Percentiles rank a stretch among this genome's conserved stretches.
Evolutionary conservation across 139 green algal genomes (phyloP).

Genomic region (Pleodorina starrii): DNA sequence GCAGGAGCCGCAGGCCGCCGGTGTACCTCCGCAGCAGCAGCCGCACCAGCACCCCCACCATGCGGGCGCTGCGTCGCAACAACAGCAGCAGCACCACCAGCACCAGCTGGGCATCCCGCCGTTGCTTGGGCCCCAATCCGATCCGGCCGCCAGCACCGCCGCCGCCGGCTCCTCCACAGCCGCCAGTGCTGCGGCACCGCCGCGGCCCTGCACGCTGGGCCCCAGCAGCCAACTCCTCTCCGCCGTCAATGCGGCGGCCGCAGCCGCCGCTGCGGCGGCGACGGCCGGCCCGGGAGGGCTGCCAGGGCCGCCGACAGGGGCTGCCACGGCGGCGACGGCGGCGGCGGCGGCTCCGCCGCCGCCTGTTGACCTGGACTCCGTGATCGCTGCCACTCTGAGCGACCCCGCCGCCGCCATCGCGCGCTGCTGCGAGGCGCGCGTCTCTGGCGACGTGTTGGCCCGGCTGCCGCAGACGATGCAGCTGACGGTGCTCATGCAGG

Average conservation of each 20-base stretch:
- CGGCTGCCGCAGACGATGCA: slow-evolving; percentile 32
- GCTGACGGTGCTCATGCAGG: slow-evolving; percentile 43
- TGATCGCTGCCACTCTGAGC: not conserved
- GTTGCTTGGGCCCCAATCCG: not conserved
- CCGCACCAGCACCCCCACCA: too few species aligned
- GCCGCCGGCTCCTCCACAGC: not conserved
- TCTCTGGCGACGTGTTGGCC: not conserved
- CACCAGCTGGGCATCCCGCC: not conserved
- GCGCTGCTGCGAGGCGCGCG: not conserved
- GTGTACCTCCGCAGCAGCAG: not conserved
- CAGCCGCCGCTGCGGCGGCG: not conserved
- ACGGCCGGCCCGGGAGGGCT: not conserved
- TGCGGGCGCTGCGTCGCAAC: too few species aligned
- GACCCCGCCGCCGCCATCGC: not conserved
- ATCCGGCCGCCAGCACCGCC: too few species aligned
- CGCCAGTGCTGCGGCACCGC: not conserved
- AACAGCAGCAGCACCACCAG: not conserved
- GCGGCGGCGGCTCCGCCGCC: not conserved
- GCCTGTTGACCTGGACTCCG: slow-evolving; percentile 5
- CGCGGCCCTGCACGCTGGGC: not conserved
- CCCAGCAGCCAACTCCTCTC: slow-evolving; percentile 7
- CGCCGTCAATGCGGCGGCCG: not conserved
- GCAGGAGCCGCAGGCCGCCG: not conserved
- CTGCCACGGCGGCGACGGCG: too few species aligned
- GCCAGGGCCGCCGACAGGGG: too few species aligned